Base-by-base conservation (phyloP, 2,329 filamentous ascomycete genomes). In the Talaromyces albobiverticillius region DNA sequence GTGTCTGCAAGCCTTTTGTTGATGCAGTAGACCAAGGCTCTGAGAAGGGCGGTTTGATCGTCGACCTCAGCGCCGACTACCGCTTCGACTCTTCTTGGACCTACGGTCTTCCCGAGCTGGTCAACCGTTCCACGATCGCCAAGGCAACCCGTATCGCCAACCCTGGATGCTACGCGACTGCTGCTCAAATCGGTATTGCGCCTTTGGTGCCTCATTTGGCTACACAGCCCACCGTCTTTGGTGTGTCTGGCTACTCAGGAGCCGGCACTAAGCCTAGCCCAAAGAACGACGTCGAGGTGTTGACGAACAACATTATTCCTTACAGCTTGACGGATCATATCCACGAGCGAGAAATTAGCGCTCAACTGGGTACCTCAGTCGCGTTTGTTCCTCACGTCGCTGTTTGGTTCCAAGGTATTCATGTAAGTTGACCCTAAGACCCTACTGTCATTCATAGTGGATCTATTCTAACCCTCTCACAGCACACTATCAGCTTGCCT, bases 61-160 rank as follows among this genome's bases (percentile, higher is more conserved):
- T 99, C 43, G 94, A 99, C 70, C 82, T 99, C 32, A 96, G 91
- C n/a, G 94, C 94, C 57, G 94, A 99, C 75, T 95, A 96, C 74
- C 86, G 93, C 48, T 97, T 96, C 70, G 88, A 95, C 67, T 76
- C 80, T 54, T 79, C 81, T 22, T 95, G 91, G 92, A 90, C 89
- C 0, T 97, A 96, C 67, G 90, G 90, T 62, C 85, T 96, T 4
- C 91, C 91, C 13, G 94, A 97, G 74, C 79, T 96, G 47, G 83
- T 90, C 47, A 84, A 85, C 70, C 85, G 93, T 53, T 82, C 83
- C 57, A 82, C 86, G 61, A 91, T 97, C 63, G 84, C 87, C 22
- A 82, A 86, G 61, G 84, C 93, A 5, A 91, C 82, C 14, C 85
- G 90, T 53, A 96, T 99, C 68, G 81, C 88, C 59, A 96, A 96